A percentile compares a stretch with the other conserved stretches of the same genome.
phyloP scores from a whole-genome alignment of 768 basidiomycete genomes.

The Xerocomellus dryophilus region DNA sequence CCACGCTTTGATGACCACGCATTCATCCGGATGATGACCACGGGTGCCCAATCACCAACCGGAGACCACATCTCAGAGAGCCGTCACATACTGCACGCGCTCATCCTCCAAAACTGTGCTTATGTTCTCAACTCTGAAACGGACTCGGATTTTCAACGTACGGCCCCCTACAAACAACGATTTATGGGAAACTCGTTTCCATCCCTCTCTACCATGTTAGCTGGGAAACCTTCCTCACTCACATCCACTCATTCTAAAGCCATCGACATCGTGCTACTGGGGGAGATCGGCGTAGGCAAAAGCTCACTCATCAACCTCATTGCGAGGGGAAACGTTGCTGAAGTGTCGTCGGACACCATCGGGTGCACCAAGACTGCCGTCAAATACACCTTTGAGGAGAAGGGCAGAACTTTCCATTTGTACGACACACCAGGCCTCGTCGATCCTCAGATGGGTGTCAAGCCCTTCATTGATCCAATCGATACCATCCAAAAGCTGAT shows the following conservation, averaged over 20 bases:
- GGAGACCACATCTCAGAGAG: constrained; percentile 6
- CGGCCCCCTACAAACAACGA: constrained; percentile 8
- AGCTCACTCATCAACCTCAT: constrained; percentile 45
- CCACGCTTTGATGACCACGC: constrained; percentile 14
- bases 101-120: constrained; percentile 12
- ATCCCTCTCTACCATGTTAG: constrained; percentile 4
- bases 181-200: constrained; percentile 12
- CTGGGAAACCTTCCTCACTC: constrained; percentile 5
- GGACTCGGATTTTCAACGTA: neutral
- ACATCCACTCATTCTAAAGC: neutral
- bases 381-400: constrained; percentile 25
- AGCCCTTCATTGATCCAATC: constrained; percentile 23
- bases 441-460: constrained; percentile 21
- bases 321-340: constrained; percentile 22
- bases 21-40: constrained; percentile 11
- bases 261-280: constrained; percentile 37
- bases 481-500: constrained; percentile 30
- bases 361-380: constrained; percentile 34
- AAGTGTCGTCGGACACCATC: constrained; percentile 29
- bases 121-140: neutral
- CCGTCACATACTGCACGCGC: constrained; percentile 11
- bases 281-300: constrained; percentile 35
- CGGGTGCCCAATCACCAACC: neutral
- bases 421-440: constrained; percentile 36
- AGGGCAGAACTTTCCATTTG: constrained; percentile 22